phyloP scores from a whole-genome alignment of 805 yeast species.

The Blastobotrys attinorum region DNA sequence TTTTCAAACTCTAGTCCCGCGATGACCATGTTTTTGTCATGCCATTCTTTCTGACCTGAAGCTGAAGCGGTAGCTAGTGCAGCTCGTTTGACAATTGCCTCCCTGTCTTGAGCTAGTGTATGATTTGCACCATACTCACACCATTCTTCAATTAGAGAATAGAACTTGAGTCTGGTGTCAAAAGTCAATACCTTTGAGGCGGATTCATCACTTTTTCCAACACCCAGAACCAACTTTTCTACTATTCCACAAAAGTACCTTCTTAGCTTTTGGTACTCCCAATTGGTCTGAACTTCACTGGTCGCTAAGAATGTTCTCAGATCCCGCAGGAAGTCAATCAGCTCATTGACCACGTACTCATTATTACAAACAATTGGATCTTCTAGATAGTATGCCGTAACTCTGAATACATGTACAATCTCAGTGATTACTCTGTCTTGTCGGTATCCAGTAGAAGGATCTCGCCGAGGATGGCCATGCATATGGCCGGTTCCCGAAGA shows the following conservation, averaged over 20 bases:
- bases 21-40: conserved; percentile 34
- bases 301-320: conserved; percentile 52
- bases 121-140: conserved; percentile 77
- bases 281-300: conserved; percentile 52
- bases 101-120: conserved; percentile 56
- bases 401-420: conserved; percentile 64
- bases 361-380: conserved; percentile 49
- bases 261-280: conserved; percentile 68
- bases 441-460: conserved; percentile 7
- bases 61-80: conserved; percentile 30
- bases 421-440: conserved; percentile 52
- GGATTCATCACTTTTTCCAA: conserved; percentile 29
- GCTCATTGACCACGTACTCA: conserved; percentile 56
- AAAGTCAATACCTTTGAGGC: conserved; percentile 78
- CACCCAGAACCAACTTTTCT: conserved; percentile 43
- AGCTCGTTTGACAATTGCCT: conserved; percentile 43
- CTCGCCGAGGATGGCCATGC: conserved; percentile 2
- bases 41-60: conserved; percentile 25
- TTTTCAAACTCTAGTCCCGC: conserved; percentile 78
- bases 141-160: conserved; percentile 84
- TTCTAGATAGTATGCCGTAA: conserved; percentile 56
- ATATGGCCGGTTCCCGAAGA: not conserved
- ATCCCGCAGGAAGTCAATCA: conserved; percentile 54
- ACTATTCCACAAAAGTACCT: conserved; percentile 77
- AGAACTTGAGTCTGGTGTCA: conserved; percentile 75